Conservation (phyloP, 1,284 basidiomycete genomes). For the Sparassis latifolia region DNA sequence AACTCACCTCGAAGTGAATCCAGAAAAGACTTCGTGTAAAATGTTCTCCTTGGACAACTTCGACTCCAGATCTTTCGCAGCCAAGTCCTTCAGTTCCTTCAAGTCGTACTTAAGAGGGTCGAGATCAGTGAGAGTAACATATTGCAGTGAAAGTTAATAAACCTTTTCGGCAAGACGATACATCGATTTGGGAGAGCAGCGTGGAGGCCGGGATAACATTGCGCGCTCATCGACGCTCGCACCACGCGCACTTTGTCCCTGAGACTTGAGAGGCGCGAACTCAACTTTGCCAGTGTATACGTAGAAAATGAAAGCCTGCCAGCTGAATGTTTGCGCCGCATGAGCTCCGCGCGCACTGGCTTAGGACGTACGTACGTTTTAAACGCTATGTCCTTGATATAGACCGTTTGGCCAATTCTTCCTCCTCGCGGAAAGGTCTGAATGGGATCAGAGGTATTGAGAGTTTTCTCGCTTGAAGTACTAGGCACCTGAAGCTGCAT, state of each 20-base stretch:
- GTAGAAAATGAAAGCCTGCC: conserved; percentile 9
- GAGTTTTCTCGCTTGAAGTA: not conserved
- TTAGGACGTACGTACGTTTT: conserved; percentile 3
- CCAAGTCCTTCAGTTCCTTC: conserved; percentile 4
- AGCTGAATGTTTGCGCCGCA: conserved; percentile 1
- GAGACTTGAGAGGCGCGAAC: conserved; percentile 8
- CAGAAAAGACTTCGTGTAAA: conserved; percentile 9
- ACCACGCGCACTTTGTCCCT: not conserved
- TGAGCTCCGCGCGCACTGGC: not conserved
- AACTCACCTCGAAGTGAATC: conserved; percentile 7
- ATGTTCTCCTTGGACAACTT: conserved; percentile 11
- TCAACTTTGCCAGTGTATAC: conserved; percentile 6
- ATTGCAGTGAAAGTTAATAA: not conserved
- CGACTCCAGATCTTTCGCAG: conserved; percentile 6
- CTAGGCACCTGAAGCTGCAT: not conserved
- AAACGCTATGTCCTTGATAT: conserved; percentile 3
- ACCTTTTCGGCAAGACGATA: conserved; percentile 9
- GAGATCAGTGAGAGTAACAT: not conserved
- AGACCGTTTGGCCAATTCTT: not conserved
- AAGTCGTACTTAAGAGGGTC: conserved; percentile 7
- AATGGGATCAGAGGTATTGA: not conserved
- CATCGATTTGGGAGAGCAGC: conserved; percentile 11
- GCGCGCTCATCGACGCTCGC: not conserved
- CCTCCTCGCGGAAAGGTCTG: not conserved
- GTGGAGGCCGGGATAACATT: not conserved